Evolutionary conservation across 2,329 filamentous ascomycete species (phyloP).

Genomic region (Fusarium irregulare): DNA sequence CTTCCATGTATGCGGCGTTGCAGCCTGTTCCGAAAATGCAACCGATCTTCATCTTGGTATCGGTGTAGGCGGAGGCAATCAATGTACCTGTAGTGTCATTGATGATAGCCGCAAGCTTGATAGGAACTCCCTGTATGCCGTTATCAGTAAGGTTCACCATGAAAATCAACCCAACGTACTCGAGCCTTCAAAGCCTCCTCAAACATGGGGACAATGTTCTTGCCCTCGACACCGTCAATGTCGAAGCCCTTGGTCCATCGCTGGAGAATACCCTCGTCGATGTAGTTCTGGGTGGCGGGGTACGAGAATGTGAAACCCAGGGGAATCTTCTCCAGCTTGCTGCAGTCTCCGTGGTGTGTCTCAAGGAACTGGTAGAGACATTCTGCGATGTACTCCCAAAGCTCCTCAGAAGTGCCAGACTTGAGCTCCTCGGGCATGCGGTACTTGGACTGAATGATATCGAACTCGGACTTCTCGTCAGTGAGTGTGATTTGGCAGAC

Average conservation of each 20-base stretch:
- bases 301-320: constrained; percentile 98
- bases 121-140: constrained; percentile 78
- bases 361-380: constrained; percentile 92
- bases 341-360: constrained; percentile 78
- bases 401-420: constrained; percentile 82
- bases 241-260: constrained; percentile 99
- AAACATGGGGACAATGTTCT: constrained; percentile 90
- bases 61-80: constrained; percentile 97
- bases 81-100: constrained; percentile 98
- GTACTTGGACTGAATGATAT: constrained; percentile 97
- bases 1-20: constrained; percentile 98
- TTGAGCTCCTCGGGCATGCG: constrained; percentile 94
- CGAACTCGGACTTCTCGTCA: constrained; percentile 88
- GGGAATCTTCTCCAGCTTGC: constrained; percentile 73
- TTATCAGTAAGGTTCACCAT: constrained; percentile 16
- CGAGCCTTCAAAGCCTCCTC: constrained; percentile 77
- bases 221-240: constrained; percentile 88
- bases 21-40: constrained; percentile 99
- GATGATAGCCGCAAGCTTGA: constrained; percentile 92
- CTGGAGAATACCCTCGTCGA: constrained; percentile 91
- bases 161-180: constrained; percentile 42
- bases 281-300: constrained; percentile 91
- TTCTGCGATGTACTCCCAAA: constrained; percentile 96
- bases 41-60: constrained; percentile 90
- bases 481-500: constrained; percentile 93